Evolutionary conservation across 495 filamentous ascomycete species (phyloP).

Genomic region (Sporormia fimetaria): DNA sequence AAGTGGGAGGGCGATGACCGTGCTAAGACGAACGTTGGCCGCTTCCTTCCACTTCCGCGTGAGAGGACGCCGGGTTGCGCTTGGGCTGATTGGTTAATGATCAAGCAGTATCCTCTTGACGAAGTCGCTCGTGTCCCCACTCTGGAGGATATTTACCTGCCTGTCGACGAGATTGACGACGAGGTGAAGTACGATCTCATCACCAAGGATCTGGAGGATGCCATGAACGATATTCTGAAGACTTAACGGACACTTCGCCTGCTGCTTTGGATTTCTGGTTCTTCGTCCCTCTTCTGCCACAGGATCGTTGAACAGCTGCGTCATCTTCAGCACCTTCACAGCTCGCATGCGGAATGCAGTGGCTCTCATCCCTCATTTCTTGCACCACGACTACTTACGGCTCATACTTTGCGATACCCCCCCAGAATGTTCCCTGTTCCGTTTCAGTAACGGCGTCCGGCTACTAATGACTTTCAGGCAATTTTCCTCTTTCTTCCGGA

Average conservation of each 20-base stretch:
- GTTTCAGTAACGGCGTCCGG: no score
- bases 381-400: no score
- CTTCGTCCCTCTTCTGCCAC: background rate
- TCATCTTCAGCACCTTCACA: no score
- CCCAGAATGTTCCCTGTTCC: no score
- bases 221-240: constrained; percentile 10
- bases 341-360: no score
- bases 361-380: no score
- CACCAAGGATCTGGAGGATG: constrained; percentile 14
- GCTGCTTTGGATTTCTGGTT: background rate
- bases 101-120: constrained; percentile 14
- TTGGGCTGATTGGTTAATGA: constrained; percentile 16
- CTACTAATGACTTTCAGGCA: no score
- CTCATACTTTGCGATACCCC: no score
- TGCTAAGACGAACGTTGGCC: constrained; percentile 19
- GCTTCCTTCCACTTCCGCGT: constrained; percentile 21
- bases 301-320: no score
- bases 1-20: constrained; percentile 28
- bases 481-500: no score
- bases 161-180: constrained; percentile 24
- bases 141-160: constrained; percentile 21
- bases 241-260: background rate
- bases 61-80: constrained; percentile 16
- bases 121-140: constrained; percentile 10
- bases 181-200: constrained; percentile 13